phyloP scores from a whole-genome alignment of 2,329 filamentous ascomycete species.

The Aspergillus caelatus region DNA sequence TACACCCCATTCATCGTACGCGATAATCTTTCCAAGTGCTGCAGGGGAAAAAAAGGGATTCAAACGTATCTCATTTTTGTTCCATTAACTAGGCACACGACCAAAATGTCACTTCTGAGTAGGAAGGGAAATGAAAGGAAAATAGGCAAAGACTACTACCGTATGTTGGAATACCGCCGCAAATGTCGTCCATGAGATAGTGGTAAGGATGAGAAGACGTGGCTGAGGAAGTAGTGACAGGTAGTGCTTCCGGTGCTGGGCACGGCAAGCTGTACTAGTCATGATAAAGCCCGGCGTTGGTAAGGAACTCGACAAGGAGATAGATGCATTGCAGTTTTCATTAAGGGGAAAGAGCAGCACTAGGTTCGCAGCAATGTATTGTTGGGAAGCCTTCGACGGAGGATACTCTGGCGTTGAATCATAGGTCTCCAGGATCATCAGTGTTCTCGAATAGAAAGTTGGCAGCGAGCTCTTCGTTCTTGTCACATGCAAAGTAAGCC shows the following conservation, averaged over 20 bases:
- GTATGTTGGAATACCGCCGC: conserved; percentile 19
- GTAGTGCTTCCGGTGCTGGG: neutral
- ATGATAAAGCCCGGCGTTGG: neutral
- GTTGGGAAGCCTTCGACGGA: neutral
- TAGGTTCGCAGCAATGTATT: conserved; percentile 6
- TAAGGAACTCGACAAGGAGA: conserved; percentile 7
- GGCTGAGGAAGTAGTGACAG: neutral
- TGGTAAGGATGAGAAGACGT: neutral
- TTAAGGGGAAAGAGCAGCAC: conserved; percentile 18
- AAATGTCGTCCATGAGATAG: conserved; percentile 9
- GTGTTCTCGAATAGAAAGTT: conserved; percentile 99
- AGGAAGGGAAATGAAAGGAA: conserved; percentile 4
- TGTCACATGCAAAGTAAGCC: conserved; percentile 98
- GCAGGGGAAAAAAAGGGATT: neutral
- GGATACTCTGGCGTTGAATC: conserved; percentile 8
- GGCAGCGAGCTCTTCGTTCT: conserved; percentile 97
- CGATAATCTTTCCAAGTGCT: neutral
- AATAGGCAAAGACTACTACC: neutral
- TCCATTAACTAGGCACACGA: conserved; percentile 36
- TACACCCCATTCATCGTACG: too few species aligned
- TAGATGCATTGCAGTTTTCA: conserved; percentile 19
- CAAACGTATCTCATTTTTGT: conserved; percentile 23
- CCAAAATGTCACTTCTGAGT: conserved; percentile 23
- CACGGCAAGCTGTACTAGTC: neutral
- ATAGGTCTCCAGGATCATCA: conserved; percentile 67